phyloP scores from a whole-genome alignment of 2,329 filamentous ascomycete genomes.

The Sclerotinia trifoliorum region DNA sequence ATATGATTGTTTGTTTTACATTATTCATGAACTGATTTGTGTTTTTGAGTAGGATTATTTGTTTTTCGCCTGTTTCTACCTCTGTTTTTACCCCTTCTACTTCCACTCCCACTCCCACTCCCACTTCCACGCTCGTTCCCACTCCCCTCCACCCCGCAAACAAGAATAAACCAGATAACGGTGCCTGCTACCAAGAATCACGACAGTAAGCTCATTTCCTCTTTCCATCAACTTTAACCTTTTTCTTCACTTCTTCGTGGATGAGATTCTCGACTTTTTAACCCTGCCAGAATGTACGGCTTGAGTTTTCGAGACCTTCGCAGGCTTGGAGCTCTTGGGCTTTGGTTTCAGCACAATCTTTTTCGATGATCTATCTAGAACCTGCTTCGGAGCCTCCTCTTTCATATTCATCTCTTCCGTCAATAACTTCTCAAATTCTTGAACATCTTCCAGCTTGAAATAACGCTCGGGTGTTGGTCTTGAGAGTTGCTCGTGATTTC shows the following conservation, averaged over 20 bases:
- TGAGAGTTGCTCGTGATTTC: background rate
- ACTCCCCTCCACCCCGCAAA: too few species aligned
- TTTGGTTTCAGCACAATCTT: background rate
- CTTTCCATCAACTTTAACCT: background rate
- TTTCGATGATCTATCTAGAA: background rate
- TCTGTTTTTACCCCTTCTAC: too few species aligned
- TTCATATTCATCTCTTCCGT: background rate
- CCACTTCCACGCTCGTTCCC: too few species aligned
- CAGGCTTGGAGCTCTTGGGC: background rate
- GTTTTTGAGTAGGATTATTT: too few species aligned
- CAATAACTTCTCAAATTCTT: background rate
- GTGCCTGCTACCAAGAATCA: background rate
- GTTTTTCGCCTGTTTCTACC: too few species aligned
- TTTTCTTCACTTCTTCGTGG: background rate
- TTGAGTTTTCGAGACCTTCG: background rate
- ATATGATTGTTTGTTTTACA: too few species aligned
- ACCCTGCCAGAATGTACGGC: background rate
- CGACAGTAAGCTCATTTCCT: too few species aligned
- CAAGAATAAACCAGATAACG: too few species aligned
- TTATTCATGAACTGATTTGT: too few species aligned
- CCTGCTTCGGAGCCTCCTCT: background rate
- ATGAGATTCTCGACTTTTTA: background rate
- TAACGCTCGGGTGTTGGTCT: background rate
- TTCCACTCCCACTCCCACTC: too few species aligned
- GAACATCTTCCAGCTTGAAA: constrained; percentile 1